These are phyloP conservation scores for Potentilla sterilis DNA, from an alignment of 306 rosid genomes.

Conservation along the genomic window DNA sequence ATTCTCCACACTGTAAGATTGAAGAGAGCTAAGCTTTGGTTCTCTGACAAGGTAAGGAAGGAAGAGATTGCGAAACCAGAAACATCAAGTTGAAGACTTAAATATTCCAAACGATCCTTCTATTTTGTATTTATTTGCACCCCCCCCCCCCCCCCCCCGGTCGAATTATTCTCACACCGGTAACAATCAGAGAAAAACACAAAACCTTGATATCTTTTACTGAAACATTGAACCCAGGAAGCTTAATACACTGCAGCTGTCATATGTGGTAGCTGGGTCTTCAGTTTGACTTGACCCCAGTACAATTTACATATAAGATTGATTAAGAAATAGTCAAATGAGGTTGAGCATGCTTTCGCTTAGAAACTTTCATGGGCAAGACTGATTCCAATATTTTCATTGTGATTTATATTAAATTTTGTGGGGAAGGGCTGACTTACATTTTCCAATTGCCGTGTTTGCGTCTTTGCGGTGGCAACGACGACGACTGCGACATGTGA, in stretches of 20 bases:
- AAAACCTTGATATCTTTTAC: background rate
- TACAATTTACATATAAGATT: background rate
- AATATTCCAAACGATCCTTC: background rate
- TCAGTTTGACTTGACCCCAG: slow-evolving; percentile 1
- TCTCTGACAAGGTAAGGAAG: background rate
- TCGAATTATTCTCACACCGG: background rate
- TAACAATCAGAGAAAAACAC: background rate
- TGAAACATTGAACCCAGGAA: background rate
- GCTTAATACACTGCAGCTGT: background rate
- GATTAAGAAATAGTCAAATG: background rate
- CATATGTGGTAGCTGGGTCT: background rate
- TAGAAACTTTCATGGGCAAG: background rate
- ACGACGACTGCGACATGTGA: background rate
- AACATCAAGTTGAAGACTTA: background rate
- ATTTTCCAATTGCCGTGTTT: slow-evolving; percentile 13
- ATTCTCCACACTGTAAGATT: background rate
- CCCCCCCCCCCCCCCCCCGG: background rate
- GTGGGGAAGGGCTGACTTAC: background rate
- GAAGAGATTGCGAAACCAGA: slow-evolving; percentile 9
- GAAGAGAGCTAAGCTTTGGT: background rate
- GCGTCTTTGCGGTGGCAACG: slow-evolving; percentile 19
- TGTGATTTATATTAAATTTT: background rate
- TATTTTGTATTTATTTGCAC: background rate
- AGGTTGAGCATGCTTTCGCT: background rate
- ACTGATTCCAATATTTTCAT: background rate